Base-by-base conservation (phyloP, 1,284 basidiomycete genomes). In the Ceratobasidium theobromae region DNA sequence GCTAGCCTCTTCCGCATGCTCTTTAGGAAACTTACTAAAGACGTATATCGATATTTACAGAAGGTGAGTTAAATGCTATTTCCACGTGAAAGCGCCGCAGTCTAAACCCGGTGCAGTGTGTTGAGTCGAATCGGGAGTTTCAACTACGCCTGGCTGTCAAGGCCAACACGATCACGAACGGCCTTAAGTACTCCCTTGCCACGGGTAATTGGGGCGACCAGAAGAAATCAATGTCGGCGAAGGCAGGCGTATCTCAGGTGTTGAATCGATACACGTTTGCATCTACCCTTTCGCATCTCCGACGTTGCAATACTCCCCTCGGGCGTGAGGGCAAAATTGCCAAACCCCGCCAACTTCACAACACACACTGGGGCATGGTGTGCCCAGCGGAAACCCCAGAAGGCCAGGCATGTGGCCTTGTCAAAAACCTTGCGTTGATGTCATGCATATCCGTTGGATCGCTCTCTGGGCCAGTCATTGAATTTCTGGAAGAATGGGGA, bases 141-240 rank as follows among this genome's bases (percentile, higher is more conserved):
- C 92, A 93, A 73, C 83, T 98, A 68, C 86, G 89, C 65, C 79
- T 93, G 32, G 96, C 96, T 33, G 94, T 99, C 75, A 96, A 97
- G 77, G 87, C 94, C 72, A 90, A 93, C 72, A 97, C 95, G 41
- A 98, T 99, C 73, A 98, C 96, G 27, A 98, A 98, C 76, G 97
- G 97, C 71, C 84, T 99, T 68, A 95, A 96, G 76, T 99, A 99
- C 76, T 98, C 97, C 27, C 84, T 99, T 35, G 95, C 96, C 23
- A 99, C 97, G 0, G 97, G 97, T 70, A 99, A 99, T 75, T 99
- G 97, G 97, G 96, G 96, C 51, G 95, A 98, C 77, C 95, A 98
- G 79, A 95, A 95, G 82, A 98, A 98, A 79, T 90, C 93, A 0
- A 97, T 97, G 93, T 89, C 93, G 66, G 91, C 95, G 21, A 96